phyloP scores from a whole-genome alignment of 2,329 filamentous ascomycete species.

The Fonsecaea nubica region DNA sequence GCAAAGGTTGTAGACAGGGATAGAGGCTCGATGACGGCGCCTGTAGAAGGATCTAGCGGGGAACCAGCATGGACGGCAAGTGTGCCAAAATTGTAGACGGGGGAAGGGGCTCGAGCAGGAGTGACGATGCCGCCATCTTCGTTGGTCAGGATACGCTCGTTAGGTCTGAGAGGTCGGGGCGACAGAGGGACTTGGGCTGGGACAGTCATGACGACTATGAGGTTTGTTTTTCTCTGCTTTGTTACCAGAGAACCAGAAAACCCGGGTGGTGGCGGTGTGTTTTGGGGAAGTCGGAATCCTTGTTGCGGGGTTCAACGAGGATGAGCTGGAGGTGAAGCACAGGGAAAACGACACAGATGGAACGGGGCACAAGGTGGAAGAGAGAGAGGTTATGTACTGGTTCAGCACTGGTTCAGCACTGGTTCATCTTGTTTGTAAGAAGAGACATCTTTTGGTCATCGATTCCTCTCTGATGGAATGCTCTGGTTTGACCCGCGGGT shows the following conservation, averaged over 20 bases:
- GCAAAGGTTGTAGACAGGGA: slow-evolving; percentile 95
- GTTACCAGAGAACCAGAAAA: not conserved
- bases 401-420: not conserved
- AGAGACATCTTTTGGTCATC: not conserved
- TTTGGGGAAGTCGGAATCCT: not conserved
- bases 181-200: slow-evolving; percentile 24
- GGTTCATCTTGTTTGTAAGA: slow-evolving; percentile 3
- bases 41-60: slow-evolving; percentile 87
- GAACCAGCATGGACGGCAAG: slow-evolving; percentile 93
- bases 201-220: slow-evolving; percentile 24
- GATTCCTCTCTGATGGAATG: not conserved
- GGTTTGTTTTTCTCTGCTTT: not conserved
- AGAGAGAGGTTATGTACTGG: slow-evolving; percentile 9
- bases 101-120: slow-evolving; percentile 74
- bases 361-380: not conserved
- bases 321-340: not conserved
- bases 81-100: slow-evolving; percentile 84
- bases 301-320: not conserved
- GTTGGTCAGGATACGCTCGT: slow-evolving; percentile 43
- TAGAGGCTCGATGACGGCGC: slow-evolving; percentile 95
- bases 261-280: not conserved
- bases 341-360: not conserved
- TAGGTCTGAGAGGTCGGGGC: slow-evolving; percentile 36
- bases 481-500: not conserved
- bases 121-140: slow-evolving; percentile 69